Conservation (phyloP, 345 rosid species). For the Noccaea caerulescens region DNA sequence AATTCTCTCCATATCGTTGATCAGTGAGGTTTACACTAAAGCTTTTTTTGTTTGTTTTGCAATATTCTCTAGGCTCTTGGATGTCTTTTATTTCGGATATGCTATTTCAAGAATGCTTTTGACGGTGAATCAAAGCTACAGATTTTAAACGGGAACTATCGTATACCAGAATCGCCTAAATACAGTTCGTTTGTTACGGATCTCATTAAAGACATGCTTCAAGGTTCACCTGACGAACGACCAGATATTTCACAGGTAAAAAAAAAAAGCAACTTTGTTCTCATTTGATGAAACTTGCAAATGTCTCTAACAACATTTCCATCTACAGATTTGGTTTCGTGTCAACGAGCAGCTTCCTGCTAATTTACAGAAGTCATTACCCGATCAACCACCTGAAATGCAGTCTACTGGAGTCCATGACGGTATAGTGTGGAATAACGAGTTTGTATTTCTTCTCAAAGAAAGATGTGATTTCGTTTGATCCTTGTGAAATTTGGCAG, state of each 20-base stretch:
- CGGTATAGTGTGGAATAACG: conserved; percentile 47
- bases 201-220: conserved; percentile 88
- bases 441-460: conserved; percentile 25
- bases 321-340: conserved; percentile 92
- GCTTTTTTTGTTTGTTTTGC: conserved; percentile 19
- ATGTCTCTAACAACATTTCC: conserved; percentile 60
- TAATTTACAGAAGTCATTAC: conserved; percentile 79
- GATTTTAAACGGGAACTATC: conserved; percentile 89
- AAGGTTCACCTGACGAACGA: conserved; percentile 87
- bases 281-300: conserved; percentile 67
- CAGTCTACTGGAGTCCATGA: conserved; percentile 54
- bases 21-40: conserved; percentile 25
- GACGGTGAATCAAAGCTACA: conserved; percentile 99
- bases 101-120: conserved; percentile 93
- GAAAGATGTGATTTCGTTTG: conserved; percentile 24
- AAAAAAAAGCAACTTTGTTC: conserved; percentile 57
- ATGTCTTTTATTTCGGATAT: conserved; percentile 91
- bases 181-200: conserved; percentile 67
- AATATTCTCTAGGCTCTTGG: conserved; percentile 79
- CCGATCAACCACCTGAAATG: conserved; percentile 78
- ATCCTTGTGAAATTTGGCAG: conserved; percentile 48
- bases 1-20: not conserved
- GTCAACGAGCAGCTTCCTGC: conserved; percentile 86
- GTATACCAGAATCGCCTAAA: conserved; percentile 81
- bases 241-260: conserved; percentile 98